These are phyloP conservation scores for Boletales sp. DNA, from an alignment of 768 basidiomycete genomes.

Conservation along the genomic window DNA sequence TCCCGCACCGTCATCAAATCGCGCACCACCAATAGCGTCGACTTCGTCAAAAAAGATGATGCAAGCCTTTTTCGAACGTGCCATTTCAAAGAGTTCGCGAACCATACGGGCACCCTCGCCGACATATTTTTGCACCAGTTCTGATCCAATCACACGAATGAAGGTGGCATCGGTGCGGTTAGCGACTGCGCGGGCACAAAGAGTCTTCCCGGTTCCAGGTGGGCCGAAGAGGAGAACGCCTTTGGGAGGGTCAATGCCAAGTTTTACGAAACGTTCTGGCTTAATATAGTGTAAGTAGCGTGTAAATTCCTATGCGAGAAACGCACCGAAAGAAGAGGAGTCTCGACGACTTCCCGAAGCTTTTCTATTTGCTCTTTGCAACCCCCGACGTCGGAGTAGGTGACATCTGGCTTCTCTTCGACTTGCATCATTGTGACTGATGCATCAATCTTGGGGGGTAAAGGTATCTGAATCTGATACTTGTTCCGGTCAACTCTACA, in stretches of 20 bases:
- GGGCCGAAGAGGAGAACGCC: constrained; percentile 95
- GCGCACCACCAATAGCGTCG: constrained; percentile 96
- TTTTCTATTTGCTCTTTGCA: constrained; percentile 99
- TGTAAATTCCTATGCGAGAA: background rate
- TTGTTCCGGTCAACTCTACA: constrained; percentile 89
- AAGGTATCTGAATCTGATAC: constrained; percentile 98
- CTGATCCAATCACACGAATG: constrained; percentile 98
- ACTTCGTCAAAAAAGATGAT: constrained; percentile 99
- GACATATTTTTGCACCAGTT: constrained; percentile 99
- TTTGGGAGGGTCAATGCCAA: constrained; percentile 98
- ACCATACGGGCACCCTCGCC: constrained; percentile 99
- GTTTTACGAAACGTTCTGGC: constrained; percentile 98
- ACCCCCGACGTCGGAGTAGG: constrained; percentile 96
- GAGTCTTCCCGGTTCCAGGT: constrained; percentile 97
- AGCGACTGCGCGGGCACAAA: constrained; percentile 96
- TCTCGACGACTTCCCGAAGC: constrained; percentile 95
- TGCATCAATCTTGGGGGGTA: constrained; percentile 98
- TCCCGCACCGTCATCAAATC: constrained; percentile 97
- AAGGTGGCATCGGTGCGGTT: constrained; percentile 99
- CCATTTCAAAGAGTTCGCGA: constrained; percentile 98
- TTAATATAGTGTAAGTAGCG: constrained; percentile 34
- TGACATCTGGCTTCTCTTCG: constrained; percentile 97
- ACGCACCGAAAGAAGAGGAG: constrained; percentile 87
- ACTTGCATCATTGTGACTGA: constrained; percentile 99
- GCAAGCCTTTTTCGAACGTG: constrained; percentile 96